Percentiles rank a stretch among this genome's conserved stretches.
phyloP scores from a whole-genome alignment of 352 stramenopile species.

The Phytophthora pini region DNA sequence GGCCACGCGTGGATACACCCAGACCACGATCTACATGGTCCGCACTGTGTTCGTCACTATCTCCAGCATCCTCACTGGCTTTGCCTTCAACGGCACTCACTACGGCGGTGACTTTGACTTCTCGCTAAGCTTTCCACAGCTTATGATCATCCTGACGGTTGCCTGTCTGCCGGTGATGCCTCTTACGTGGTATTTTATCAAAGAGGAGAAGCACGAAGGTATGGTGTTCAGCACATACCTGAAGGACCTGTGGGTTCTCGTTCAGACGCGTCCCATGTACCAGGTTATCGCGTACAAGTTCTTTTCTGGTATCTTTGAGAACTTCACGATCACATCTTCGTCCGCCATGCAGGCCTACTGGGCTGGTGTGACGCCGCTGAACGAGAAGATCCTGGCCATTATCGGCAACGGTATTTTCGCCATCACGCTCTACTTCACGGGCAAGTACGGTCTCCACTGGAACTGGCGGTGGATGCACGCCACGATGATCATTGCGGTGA shows the following conservation, averaged over 20 bases:
- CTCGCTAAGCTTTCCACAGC: constrained; percentile 40
- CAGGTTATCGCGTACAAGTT: constrained; percentile 59
- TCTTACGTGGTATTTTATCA: constrained; percentile 53
- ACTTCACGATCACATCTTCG: constrained; percentile 38
- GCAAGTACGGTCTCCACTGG: constrained; percentile 49
- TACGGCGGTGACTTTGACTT: constrained; percentile 58
- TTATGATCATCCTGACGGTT: constrained; percentile 45
- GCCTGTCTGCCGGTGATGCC: constrained; percentile 47
- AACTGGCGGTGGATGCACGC: constrained; percentile 46
- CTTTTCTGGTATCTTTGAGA: constrained; percentile 48
- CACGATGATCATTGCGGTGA: constrained; percentile 36
- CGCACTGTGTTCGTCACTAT: constrained; percentile 48
- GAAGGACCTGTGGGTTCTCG: constrained; percentile 39
- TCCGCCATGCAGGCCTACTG: constrained; percentile 48
- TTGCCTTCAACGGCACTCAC: constrained; percentile 49
- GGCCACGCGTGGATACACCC: constrained; percentile 48
- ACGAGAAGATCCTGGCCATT: constrained; percentile 41
- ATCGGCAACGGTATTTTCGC: constrained; percentile 36
- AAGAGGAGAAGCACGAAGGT: constrained; percentile 46
- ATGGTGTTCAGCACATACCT: constrained; percentile 48
- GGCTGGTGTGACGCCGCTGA: constrained; percentile 39
- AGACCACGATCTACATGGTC: constrained; percentile 57
- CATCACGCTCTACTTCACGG: constrained; percentile 35
- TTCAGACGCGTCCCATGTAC: constrained; percentile 54
- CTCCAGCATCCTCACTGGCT: constrained; percentile 44